Percentiles rank a stretch among this genome's conserved stretches.
Conservation (phyloP, 805 yeast genomes). For the Saccharomyces jurei region DNA sequence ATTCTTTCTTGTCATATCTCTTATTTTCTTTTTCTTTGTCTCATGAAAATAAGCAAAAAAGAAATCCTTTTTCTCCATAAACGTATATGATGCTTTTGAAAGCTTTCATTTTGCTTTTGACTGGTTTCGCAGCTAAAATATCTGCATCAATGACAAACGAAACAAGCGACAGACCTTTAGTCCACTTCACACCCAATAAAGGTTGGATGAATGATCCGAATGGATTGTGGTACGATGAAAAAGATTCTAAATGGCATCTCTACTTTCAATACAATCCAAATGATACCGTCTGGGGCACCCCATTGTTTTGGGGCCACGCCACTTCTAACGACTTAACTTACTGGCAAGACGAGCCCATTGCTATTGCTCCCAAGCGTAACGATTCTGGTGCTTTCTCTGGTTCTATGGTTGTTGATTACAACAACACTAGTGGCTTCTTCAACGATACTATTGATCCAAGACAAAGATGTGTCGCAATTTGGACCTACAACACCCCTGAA, state of each 20-base stretch:
- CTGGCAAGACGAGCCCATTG: conserved; percentile 32
- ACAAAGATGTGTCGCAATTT: conserved; percentile 33
- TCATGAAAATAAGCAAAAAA: background rate
- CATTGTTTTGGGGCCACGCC: conserved; percentile 38
- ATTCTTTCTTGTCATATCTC: background rate
- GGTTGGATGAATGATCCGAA: conserved; percentile 42
- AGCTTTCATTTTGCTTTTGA: background rate
- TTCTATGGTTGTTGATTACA: conserved; percentile 31
- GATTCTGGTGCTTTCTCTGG: conserved; percentile 33
- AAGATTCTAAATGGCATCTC: conserved; percentile 29
- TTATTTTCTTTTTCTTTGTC: background rate
- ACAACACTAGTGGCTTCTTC: conserved; percentile 34
- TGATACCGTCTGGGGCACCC: conserved; percentile 28
- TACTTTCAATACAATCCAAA: conserved; percentile 36
- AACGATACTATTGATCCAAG: conserved; percentile 20
- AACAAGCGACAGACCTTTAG: conserved; percentile 9
- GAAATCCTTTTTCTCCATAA: background rate
- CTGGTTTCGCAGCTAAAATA: background rate
- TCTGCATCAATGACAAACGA: background rate
- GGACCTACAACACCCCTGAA: conserved; percentile 26
- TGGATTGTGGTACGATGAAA: conserved; percentile 32
- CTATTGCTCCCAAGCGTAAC: conserved; percentile 24
- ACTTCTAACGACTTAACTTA: conserved; percentile 29
- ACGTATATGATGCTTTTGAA: background rate
- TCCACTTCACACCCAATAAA: conserved; percentile 31